phyloP scores from a whole-genome alignment of 169 alveolate species.

The Cystoisospora suis region DNA sequence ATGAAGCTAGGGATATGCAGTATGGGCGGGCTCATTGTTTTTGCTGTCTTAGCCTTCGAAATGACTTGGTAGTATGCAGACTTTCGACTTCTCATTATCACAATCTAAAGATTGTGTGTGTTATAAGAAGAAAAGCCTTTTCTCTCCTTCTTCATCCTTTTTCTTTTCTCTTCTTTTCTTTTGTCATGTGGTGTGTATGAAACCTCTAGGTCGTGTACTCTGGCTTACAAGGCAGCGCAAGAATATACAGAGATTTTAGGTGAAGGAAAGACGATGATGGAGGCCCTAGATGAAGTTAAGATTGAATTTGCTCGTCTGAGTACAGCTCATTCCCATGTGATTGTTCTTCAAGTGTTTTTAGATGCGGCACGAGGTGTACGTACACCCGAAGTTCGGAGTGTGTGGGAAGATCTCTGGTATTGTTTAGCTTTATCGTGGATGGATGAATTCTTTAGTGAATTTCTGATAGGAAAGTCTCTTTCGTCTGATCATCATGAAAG shows the following conservation, averaged over 20 bases:
- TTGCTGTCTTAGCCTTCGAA: too few relatives aligned
- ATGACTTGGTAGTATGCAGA: too few relatives aligned
- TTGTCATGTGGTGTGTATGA: too few relatives aligned
- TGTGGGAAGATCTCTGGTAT: neutral
- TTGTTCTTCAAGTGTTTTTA: conserved; percentile 26
- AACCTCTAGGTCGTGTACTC: conserved; percentile 21
- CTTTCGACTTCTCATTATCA: too few relatives aligned
- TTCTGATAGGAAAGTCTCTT: conserved; percentile 21
- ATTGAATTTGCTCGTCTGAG: conserved; percentile 47
- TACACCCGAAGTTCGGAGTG: neutral
- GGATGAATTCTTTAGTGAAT: conserved; percentile 48
- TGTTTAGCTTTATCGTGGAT: conserved; percentile 36
- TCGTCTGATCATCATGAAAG: neutral
- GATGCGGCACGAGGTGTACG: neutral
- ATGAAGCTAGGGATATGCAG: too few relatives aligned
- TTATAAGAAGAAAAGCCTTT: too few relatives aligned
- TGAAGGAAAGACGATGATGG: neutral
- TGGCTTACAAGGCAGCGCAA: conserved; percentile 36
- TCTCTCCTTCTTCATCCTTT: too few relatives aligned
- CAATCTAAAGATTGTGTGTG: too few relatives aligned
- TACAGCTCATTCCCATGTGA: conserved; percentile 55
- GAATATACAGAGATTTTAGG: neutral
- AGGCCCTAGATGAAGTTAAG: conserved; percentile 53
- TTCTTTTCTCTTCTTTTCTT: too few relatives aligned
- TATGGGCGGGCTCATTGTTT: too few relatives aligned